Conservation (phyloP, 1,139 yeast genomes). For the Yamadazyma conglobata region DNA sequence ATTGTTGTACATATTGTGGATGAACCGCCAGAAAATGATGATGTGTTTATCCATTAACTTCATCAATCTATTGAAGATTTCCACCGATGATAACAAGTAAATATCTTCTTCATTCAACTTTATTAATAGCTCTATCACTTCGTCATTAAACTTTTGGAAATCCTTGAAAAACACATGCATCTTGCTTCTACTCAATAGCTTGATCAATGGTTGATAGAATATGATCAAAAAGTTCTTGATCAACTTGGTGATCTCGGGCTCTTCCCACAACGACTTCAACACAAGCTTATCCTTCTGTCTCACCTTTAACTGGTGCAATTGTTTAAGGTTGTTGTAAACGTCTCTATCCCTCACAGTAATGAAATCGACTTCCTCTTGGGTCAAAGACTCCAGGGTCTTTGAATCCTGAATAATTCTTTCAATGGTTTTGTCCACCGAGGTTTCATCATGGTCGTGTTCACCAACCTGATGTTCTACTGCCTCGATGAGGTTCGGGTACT, state of each 20-base stretch:
- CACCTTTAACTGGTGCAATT: conserved; percentile 60
- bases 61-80: conserved; percentile 64
- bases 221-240: conserved; percentile 70
- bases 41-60: conserved; percentile 67
- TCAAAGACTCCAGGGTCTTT: too few relatives aligned
- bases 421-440: conserved; percentile 6
- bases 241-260: conserved; percentile 70
- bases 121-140: conserved; percentile 52
- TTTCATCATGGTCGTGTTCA: conserved; percentile 10
- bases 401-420: not conserved
- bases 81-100: conserved; percentile 41
- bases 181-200: conserved; percentile 70
- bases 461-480: conserved; percentile 21
- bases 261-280: conserved; percentile 77
- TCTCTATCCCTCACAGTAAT: conserved; percentile 2
- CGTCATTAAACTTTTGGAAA: conserved; percentile 70
- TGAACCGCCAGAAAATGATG: conserved; percentile 63
- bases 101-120: conserved; percentile 47
- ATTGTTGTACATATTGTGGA: conserved; percentile 70
- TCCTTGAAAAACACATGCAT: conserved; percentile 73
- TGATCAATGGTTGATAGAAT: conserved; percentile 81
- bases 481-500: conserved; percentile 20
- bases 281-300: conserved; percentile 73
- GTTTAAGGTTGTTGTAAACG: conserved; percentile 49
- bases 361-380: conserved; percentile 1